Evolutionary conservation across 306 rosid genomes (phyloP).

Genomic region (Trifolium dubium): DNA sequence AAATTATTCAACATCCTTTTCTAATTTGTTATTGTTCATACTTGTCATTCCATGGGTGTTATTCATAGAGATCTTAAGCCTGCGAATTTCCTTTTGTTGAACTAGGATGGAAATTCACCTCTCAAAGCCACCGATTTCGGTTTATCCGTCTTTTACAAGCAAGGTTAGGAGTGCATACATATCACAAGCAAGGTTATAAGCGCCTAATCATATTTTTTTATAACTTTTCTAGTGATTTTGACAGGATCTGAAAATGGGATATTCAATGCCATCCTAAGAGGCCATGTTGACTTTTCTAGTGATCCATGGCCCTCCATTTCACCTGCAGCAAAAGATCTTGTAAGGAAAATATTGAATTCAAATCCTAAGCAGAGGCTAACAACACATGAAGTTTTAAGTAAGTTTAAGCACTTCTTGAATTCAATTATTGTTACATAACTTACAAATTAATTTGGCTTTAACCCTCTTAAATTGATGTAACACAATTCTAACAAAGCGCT

Average conservation of each 20-base stretch:
- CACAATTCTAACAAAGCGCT: slow-evolving; percentile 32
- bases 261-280: slow-evolving; percentile 82
- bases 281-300: slow-evolving; percentile 78
- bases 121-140: slow-evolving; percentile 97
- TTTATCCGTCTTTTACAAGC: slow-evolving; percentile 87
- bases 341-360: slow-evolving; percentile 82
- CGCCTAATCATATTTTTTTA: too few species aligned
- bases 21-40: slow-evolving; percentile 62
- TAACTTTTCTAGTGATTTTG: neutral
- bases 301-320: slow-evolving; percentile 98
- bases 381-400: slow-evolving; percentile 89
- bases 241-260: slow-evolving; percentile 95
- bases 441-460: slow-evolving; percentile 2
- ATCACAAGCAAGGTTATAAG: neutral
- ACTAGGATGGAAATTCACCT: slow-evolving; percentile 79
- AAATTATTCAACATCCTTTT: neutral
- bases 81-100: slow-evolving; percentile 90
- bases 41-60: slow-evolving; percentile 95
- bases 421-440: neutral
- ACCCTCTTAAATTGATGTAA: neutral
- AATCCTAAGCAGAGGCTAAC: slow-evolving; percentile 87
- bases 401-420: slow-evolving; percentile 30
- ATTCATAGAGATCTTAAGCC: slow-evolving; percentile 98
- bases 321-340: slow-evolving; percentile 86
- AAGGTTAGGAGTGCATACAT: slow-evolving; percentile 55